phyloP scores from a whole-genome alignment of 352 stramenopile genomes.

The Globisporangium solare region DNA sequence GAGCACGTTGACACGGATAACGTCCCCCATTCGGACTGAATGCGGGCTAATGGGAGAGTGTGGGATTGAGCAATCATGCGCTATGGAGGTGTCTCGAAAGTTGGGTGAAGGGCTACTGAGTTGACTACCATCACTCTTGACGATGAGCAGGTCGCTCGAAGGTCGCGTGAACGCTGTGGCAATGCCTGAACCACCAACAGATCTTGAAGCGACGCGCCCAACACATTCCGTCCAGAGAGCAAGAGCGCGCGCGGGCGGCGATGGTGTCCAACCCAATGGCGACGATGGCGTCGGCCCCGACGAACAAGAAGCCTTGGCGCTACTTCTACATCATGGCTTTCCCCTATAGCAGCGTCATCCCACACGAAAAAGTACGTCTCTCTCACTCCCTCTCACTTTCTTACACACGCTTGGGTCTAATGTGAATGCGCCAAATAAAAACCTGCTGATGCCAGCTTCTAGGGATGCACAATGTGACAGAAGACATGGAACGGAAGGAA shows the following conservation, averaged over 20 bases:
- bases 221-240: background rate
- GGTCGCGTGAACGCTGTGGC: background rate
- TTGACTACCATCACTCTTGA: background rate
- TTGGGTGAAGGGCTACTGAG: conserved; percentile 21
- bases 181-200: conserved; percentile 3
- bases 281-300: background rate
- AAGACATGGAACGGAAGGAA: conserved; percentile 39
- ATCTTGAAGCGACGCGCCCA: conserved; percentile 32
- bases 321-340: conserved; percentile 67
- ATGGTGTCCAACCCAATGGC: conserved; percentile 10
- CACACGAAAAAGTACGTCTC: conserved; percentile 37
- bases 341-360: conserved; percentile 26
- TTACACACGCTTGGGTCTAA: too few relatives aligned
- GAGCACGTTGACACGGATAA: conserved; percentile 64
- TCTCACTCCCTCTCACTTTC: conserved; percentile 3
- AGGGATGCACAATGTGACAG: conserved; percentile 40
- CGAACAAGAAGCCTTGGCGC: conserved; percentile 55
- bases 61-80: background rate
- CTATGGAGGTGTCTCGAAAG: conserved; percentile 3
- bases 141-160: background rate
- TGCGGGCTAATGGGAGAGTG: background rate
- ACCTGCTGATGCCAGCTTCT: conserved; percentile 26
- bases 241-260: conserved; percentile 6
- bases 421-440: conserved; percentile 3
- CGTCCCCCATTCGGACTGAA: background rate